Base-by-base conservation (phyloP, 306 rosid species). In the Lathyrus sativus region DNA sequence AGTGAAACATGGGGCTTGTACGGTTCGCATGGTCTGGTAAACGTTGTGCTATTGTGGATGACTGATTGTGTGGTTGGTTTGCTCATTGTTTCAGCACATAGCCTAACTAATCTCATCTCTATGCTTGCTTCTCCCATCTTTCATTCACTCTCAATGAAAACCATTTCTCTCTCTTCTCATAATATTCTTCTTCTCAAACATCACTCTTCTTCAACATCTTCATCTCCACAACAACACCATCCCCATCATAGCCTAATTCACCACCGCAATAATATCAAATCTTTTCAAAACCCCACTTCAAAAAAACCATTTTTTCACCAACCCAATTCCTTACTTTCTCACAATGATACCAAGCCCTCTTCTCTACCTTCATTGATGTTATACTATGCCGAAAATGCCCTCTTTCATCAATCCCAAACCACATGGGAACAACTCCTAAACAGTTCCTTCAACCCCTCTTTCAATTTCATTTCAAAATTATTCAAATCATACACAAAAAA, bases 361-460 rank as follows among this genome's bases (percentile, higher is more conserved):
- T 49, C 55, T 49, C 19, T 49, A 49, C 55, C 59, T 53, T 53
- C 59, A 24, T 53, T 24, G 35, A 53, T 53, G 62, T 13, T 56
- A 56, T 29, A 56, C 5, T 56, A 56, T 13, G 81, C 85, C 10
- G 78, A 80, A 22, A 82, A 68, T 70, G 88, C 80, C 57, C 71
- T 76, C 46, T 66, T 85, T 19, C 79, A 69, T 51, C 88, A 87
- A 67, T 86, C 89, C 22, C 74, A 70, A 37, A 61, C 70, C 33
- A 70, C 73, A 42, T 87, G 93, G 96, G 84, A 85, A 1, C 88
- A 87, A 74, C 71, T 87, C 44, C 13, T 85, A 22, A 78, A 85
- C 64, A 83, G 87, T 66, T 81, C 89, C 18, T 85, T 69, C 43
- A 80, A 79, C 41, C 95, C 95, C 15, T 68, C 79, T 9, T 41